Evolutionary conservation across 1,284 basidiomycete genomes (phyloP).

Genomic region (Leccinum solheimii): DNA sequence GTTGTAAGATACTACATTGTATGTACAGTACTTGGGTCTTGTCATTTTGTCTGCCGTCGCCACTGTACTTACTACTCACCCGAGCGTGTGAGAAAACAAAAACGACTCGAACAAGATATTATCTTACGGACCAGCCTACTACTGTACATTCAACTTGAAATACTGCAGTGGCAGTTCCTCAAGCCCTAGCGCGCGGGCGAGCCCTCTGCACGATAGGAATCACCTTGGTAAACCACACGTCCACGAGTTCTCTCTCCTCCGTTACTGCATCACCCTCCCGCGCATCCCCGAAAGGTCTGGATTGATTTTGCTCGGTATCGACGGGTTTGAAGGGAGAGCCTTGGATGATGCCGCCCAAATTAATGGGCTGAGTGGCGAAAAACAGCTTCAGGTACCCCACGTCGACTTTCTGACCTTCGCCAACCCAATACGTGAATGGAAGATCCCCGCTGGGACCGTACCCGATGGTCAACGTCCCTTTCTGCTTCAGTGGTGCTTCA

Average conservation of each 20-base stretch:
- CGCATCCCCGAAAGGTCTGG: neutral
- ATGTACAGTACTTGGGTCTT: too few species aligned
- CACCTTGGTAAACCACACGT: slow-evolving; percentile 10
- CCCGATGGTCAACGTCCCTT: slow-evolving; percentile 16
- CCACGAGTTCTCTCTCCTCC: neutral
- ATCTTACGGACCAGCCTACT: too few species aligned
- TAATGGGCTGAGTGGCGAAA: slow-evolving; percentile 19
- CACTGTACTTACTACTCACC: too few species aligned
- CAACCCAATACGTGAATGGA: slow-evolving; percentile 10
- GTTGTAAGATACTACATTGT: neutral
- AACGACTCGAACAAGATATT: too few species aligned
- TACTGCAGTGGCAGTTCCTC: neutral
- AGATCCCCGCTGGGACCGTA: slow-evolving; percentile 15
- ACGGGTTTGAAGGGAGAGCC: slow-evolving; percentile 12
- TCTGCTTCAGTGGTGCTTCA: slow-evolving; percentile 8
- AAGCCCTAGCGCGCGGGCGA: neutral
- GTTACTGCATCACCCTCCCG: neutral
- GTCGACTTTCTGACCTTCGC: slow-evolving; percentile 14
- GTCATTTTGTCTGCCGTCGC: too few species aligned
- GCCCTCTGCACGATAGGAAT: slow-evolving; percentile 16
- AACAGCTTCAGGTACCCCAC: slow-evolving; percentile 27
- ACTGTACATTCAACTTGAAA: neutral
- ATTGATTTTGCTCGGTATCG: neutral
- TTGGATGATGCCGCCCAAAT: slow-evolving; percentile 16
- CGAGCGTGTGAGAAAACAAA: too few species aligned